phyloP scores from a whole-genome alignment of 495 filamentous ascomycete genomes.

The Aspergillus affinis region DNA sequence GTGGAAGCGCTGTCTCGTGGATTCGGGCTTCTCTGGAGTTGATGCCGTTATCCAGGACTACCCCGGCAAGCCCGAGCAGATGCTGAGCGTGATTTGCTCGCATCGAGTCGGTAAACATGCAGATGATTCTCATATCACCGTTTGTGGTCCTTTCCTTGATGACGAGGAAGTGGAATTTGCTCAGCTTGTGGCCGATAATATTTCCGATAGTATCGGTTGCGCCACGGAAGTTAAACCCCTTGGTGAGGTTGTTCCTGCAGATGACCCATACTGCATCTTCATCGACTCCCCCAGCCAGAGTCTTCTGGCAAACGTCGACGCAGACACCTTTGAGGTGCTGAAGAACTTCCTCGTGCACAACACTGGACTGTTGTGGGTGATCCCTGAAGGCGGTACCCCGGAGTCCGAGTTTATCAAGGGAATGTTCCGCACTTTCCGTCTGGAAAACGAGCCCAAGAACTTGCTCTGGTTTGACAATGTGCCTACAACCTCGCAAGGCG shows the following conservation, averaged over 20 bases:
- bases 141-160: neutral
- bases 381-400: neutral
- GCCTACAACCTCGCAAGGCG: neutral
- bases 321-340: neutral
- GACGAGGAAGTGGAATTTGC: neutral
- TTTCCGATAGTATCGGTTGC: neutral
- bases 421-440: conserved; percentile 1
- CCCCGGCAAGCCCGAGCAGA: neutral
- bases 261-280: neutral
- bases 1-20: neutral
- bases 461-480: neutral
- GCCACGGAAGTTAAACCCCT: neutral
- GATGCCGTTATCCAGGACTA: neutral
- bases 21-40: conserved; percentile 1
- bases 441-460: neutral
- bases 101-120: neutral
- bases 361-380: neutral
- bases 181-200: neutral
- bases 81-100: neutral
- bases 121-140: neutral
- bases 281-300: neutral
- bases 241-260: neutral
- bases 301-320: neutral
- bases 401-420: neutral
- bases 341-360: neutral